Percentiles rank a stretch among this genome's conserved stretches.
Conservation (phyloP, 1,284 basidiomycete species). For the Pseudozyma tsukubaensis region DNA sequence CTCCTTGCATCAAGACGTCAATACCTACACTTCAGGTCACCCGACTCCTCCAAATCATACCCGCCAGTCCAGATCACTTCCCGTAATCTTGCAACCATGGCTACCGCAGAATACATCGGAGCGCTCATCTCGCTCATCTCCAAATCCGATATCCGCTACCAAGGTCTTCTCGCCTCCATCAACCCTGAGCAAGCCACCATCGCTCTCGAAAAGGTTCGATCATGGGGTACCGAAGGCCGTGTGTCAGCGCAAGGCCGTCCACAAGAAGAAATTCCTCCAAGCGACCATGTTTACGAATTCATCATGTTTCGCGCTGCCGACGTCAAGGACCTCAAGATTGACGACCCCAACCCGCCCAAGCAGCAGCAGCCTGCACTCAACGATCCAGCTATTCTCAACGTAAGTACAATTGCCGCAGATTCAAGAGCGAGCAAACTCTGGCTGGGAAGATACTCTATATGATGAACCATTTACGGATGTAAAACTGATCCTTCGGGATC, state of each 20-base stretch:
- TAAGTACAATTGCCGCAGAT: slow-evolving; percentile 32
- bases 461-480: slow-evolving; percentile 75
- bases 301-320: slow-evolving; percentile 71
- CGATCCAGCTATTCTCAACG: slow-evolving; percentile 63
- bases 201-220: slow-evolving; percentile 86
- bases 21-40: background rate
- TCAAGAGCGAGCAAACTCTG: background rate
- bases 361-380: slow-evolving; percentile 45
- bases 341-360: slow-evolving; percentile 64
- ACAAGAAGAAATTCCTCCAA: slow-evolving; percentile 69
- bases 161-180: slow-evolving; percentile 85
- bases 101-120: slow-evolving; percentile 66
- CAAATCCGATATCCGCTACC: slow-evolving; percentile 88
- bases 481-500: slow-evolving; percentile 72
- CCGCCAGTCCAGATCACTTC: background rate
- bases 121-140: slow-evolving; percentile 82
- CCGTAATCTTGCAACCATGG: slow-evolving; percentile 23
- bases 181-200: slow-evolving; percentile 85
- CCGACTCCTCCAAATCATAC: background rate
- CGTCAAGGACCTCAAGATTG: slow-evolving; percentile 70
- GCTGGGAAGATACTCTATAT: slow-evolving; percentile 3
- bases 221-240: slow-evolving; percentile 87
- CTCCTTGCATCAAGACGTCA: background rate
- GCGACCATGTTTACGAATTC: slow-evolving; percentile 72
- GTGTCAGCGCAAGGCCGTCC: slow-evolving; percentile 72